Evolutionary conservation across 2,329 filamentous ascomycete genomes (phyloP).

Genomic region (Dothistroma septosporum): DNA sequence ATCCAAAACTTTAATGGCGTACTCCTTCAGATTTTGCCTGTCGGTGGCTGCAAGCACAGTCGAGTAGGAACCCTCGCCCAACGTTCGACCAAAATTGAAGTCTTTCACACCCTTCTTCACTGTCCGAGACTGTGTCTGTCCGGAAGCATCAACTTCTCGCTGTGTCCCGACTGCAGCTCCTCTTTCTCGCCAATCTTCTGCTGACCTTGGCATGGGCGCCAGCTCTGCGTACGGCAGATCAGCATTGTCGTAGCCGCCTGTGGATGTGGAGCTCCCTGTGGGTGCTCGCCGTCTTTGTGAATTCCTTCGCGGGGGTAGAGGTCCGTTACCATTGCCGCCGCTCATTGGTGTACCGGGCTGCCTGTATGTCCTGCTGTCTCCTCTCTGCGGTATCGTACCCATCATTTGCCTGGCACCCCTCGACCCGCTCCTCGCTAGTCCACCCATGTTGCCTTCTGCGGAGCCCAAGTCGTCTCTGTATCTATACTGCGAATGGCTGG

Average conservation of each 20-base stretch:
- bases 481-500: conserved; percentile 40
- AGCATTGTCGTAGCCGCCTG: conserved; percentile 22
- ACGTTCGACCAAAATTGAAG: conserved; percentile 84
- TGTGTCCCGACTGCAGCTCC: conserved; percentile 82
- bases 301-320: conserved; percentile 68
- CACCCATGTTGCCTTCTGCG: conserved; percentile 42
- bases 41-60: conserved; percentile 92
- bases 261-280: conserved; percentile 22
- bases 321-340: conserved; percentile 50
- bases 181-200: conserved; percentile 90
- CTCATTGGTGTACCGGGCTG: conserved; percentile 53
- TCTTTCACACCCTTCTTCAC: conserved; percentile 97
- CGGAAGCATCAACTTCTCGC: conserved; percentile 73
- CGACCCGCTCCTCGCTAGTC: conserved; percentile 58
- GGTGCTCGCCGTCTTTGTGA: conserved; percentile 57
- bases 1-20: conserved; percentile 96
- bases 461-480: conserved; percentile 44
- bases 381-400: conserved; percentile 60
- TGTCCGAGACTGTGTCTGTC: conserved; percentile 72
- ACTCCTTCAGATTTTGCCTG: conserved; percentile 88
- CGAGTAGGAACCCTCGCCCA: conserved; percentile 97
- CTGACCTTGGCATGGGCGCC: conserved; percentile 58
- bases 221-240: conserved; percentile 34
- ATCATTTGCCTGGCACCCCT: conserved; percentile 57
- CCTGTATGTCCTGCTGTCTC: conserved; percentile 66